Percentiles rank a stretch among this genome's conserved stretches.
These are phyloP conservation scores for Didymella segeticola DNA, from an alignment of 2,329 filamentous ascomycete genomes.

Conservation along the genomic window DNA sequence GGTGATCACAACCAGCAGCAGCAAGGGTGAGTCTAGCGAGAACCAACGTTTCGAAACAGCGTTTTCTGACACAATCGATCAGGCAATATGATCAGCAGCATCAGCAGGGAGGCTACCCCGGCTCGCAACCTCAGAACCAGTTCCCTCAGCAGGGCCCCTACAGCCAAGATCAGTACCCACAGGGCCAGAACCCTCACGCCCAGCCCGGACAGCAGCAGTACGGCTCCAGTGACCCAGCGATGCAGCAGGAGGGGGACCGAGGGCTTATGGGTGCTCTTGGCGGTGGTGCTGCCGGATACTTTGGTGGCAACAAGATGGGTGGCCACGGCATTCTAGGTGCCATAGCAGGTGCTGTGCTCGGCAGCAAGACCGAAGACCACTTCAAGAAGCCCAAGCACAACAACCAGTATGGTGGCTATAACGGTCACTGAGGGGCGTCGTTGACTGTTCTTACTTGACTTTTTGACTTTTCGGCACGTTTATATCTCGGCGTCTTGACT, in stretches of 20 bases:
- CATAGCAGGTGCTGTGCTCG: slow-evolving; percentile 63
- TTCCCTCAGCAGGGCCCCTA: slow-evolving; percentile 53
- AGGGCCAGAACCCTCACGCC: slow-evolving; percentile 43
- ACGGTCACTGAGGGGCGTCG: slow-evolving; percentile 7
- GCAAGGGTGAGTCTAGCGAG: slow-evolving; percentile 39
- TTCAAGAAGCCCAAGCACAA: slow-evolving; percentile 52
- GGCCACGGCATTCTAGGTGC: slow-evolving; percentile 65
- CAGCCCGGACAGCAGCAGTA: slow-evolving; percentile 48
- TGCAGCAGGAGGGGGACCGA: slow-evolving; percentile 61
- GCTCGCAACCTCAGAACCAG: slow-evolving; percentile 42
- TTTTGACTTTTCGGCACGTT: not conserved
- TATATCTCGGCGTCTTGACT: not conserved
- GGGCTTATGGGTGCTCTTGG: slow-evolving; percentile 64
- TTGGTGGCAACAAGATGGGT: slow-evolving; percentile 62
- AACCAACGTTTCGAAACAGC: slow-evolving; percentile 21
- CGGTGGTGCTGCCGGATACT: slow-evolving; percentile 64
- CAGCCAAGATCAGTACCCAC: slow-evolving; percentile 46
- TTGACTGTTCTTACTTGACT: not conserved
- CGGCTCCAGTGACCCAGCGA: slow-evolving; percentile 54
- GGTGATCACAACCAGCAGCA: slow-evolving; percentile 41
- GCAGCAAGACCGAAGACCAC: slow-evolving; percentile 63
- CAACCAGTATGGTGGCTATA: slow-evolving; percentile 17
- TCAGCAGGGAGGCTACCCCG: slow-evolving; percentile 41
- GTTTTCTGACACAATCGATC: slow-evolving; percentile 22
- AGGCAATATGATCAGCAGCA: slow-evolving; percentile 40